phyloP scores from a whole-genome alignment of 1,139 yeast species.

The Suhomyces guaymorum region DNA sequence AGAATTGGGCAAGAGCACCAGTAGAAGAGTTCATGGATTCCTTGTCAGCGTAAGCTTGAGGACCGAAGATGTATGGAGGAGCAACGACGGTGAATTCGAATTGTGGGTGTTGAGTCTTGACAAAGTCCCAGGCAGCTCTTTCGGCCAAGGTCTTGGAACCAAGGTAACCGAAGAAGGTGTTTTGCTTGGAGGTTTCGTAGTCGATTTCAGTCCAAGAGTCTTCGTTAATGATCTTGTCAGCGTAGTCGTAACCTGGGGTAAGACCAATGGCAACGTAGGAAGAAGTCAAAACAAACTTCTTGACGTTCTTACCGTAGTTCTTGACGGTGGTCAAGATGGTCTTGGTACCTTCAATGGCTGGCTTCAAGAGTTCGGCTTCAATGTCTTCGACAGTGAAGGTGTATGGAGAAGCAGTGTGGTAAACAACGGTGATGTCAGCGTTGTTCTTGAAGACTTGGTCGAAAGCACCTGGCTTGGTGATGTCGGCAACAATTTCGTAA shows the following conservation, averaged over 20 bases:
- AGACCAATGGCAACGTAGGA: slow-evolving; percentile 29
- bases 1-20: slow-evolving; percentile 28
- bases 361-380: slow-evolving; percentile 23
- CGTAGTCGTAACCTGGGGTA: too few species aligned
- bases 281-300: slow-evolving; percentile 30
- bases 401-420: slow-evolving; percentile 48
- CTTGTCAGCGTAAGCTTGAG: slow-evolving; percentile 31
- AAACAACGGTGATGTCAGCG: slow-evolving; percentile 31
- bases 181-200: slow-evolving; percentile 30
- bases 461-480: slow-evolving; percentile 30
- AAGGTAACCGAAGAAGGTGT: slow-evolving; percentile 25
- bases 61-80: slow-evolving; percentile 28
- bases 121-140: slow-evolving; percentile 54
- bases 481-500: slow-evolving; percentile 29
- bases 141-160: slow-evolving; percentile 58
- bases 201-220: slow-evolving; percentile 42
- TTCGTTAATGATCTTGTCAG: too few species aligned
- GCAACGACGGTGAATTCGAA: slow-evolving; percentile 24
- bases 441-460: slow-evolving; percentile 32
- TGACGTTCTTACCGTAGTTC: slow-evolving; percentile 26
- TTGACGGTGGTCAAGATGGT: background rate
- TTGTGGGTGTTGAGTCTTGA: slow-evolving; percentile 32
- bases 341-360: slow-evolving; percentile 37
- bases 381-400: slow-evolving; percentile 21
- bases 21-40: slow-evolving; percentile 37